Conservation (phyloP, 305 asterid species). For the Plantago lanceolata region DNA sequence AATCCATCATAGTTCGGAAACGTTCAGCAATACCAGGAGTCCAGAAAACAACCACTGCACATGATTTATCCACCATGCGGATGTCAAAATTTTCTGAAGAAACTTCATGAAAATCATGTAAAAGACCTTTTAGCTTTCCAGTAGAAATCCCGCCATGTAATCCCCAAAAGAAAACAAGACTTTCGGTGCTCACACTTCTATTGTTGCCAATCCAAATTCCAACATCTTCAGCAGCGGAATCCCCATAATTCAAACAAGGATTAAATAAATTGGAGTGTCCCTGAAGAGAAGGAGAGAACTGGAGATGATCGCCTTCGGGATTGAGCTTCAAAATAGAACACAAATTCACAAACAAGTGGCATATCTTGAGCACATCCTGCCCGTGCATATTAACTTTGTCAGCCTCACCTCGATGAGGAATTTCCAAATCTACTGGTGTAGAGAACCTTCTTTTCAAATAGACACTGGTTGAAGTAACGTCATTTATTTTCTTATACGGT, state of each 20-base stretch:
- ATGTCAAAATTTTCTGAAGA: conserved; percentile 59
- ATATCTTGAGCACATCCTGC: conserved; percentile 59
- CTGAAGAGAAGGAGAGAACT: conserved; percentile 34
- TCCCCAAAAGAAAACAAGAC: conserved; percentile 82
- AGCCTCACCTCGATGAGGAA: conserved; percentile 44
- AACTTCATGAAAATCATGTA: conserved; percentile 47
- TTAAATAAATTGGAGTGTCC: conserved; percentile 36
- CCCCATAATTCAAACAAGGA: conserved; percentile 34
- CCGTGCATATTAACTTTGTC: conserved; percentile 49
- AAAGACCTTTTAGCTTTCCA: conserved; percentile 48
- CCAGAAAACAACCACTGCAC: conserved; percentile 73
- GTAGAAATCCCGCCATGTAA: conserved; percentile 59
- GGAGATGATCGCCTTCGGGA: conserved; percentile 31
- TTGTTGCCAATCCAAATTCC: conserved; percentile 40
- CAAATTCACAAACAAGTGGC: conserved; percentile 61
- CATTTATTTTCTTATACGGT: conserved; percentile 43
- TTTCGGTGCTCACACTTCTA: conserved; percentile 37
- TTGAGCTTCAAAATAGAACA: conserved; percentile 48
- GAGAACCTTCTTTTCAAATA: conserved; percentile 49
- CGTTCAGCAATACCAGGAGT: conserved; percentile 41
- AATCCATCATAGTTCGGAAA: conserved; percentile 48
- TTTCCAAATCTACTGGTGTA: conserved; percentile 49
- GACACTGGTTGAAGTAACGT: conserved; percentile 49
- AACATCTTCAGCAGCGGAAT: conserved; percentile 38
- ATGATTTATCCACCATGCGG: conserved; percentile 61